Conservation (phyloP, 192 early-diverging fungal species). For the Linnemannia schmuckeri region DNA sequence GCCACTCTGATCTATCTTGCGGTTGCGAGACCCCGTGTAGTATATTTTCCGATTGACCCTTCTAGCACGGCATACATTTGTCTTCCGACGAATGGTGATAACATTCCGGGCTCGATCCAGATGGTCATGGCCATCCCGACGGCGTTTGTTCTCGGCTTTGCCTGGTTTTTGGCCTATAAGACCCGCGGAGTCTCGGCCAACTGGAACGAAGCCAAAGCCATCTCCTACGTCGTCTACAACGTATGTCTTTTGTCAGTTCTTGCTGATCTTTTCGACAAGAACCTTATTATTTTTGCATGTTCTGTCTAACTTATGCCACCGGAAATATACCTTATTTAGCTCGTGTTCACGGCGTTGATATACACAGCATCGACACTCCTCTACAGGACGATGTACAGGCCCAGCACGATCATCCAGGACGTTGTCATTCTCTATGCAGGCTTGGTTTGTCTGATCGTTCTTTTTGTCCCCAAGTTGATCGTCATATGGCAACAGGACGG, state of each 20-base stretch:
- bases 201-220: slow-evolving; percentile 13
- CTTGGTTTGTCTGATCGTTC: neutral
- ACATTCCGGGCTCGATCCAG: neutral
- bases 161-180: slow-evolving; percentile 5
- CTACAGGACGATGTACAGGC: neutral
- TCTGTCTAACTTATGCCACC: neutral
- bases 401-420: slow-evolving; percentile 6
- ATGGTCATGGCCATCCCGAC: neutral
- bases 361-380: slow-evolving; percentile 3
- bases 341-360: neutral
- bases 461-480: slow-evolving; percentile 19
- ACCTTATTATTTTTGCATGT: neutral
- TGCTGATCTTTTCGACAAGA: neutral
- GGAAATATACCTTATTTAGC: neutral
- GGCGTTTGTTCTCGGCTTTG: neutral
- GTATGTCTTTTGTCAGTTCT: neutral
- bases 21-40: neutral
- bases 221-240: slow-evolving; percentile 16
- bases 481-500: neutral
- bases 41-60: neutral
- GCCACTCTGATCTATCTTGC: neutral
- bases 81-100: neutral
- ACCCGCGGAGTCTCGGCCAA: slow-evolving; percentile 6
- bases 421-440: slow-evolving; percentile 8
- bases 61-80: neutral